Evolutionary conservation across 129 eudicot genomes (phyloP).

Genomic region (Deinandra increscens): DNA sequence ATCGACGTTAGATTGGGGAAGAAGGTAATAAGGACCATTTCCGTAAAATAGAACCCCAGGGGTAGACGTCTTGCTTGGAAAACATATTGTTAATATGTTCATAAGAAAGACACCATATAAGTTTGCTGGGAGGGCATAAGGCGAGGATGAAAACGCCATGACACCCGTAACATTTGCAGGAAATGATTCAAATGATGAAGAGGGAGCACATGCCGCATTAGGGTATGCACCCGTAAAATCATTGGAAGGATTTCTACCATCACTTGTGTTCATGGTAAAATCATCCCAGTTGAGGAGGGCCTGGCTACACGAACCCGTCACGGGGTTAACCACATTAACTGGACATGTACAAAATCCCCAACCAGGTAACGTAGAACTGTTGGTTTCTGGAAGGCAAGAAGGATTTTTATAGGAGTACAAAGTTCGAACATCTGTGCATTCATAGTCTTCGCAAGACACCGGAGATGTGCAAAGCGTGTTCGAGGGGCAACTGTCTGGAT

Average conservation of each 20-base stretch:
- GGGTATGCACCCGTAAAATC: slow-evolving; percentile 7
- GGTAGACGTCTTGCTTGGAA: slow-evolving; percentile 25
- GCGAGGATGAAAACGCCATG: slow-evolving; percentile 9
- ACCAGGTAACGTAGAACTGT: slow-evolving; percentile 15
- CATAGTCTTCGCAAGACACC: slow-evolving; percentile 28
- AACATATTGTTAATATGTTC: slow-evolving; percentile 29
- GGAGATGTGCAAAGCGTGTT: slow-evolving; percentile 14
- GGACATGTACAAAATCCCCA: slow-evolving; percentile 32
- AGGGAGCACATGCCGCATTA: slow-evolving; percentile 12
- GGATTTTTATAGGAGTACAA: slow-evolving; percentile 20
- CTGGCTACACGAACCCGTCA: slow-evolving; percentile 12
- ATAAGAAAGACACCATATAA: background rate
- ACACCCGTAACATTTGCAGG: slow-evolving; percentile 10
- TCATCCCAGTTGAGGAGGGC: slow-evolving; percentile 21
- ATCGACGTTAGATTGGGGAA: slow-evolving; percentile 18
- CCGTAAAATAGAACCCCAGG: slow-evolving; percentile 6
- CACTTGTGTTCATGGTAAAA: background rate
- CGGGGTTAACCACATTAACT: slow-evolving; percentile 18
- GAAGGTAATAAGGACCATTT: slow-evolving; percentile 15
- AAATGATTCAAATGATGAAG: slow-evolving; percentile 17
- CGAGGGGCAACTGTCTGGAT: slow-evolving; percentile 4
- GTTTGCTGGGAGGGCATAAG: background rate
- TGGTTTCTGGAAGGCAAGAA: slow-evolving; percentile 12
- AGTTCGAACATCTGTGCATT: slow-evolving; percentile 30
- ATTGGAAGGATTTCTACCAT: slow-evolving; percentile 2